Evolutionary conservation across 352 stramenopile species (phyloP).

Genomic region (Stephanocyclus meneghinianus): DNA sequence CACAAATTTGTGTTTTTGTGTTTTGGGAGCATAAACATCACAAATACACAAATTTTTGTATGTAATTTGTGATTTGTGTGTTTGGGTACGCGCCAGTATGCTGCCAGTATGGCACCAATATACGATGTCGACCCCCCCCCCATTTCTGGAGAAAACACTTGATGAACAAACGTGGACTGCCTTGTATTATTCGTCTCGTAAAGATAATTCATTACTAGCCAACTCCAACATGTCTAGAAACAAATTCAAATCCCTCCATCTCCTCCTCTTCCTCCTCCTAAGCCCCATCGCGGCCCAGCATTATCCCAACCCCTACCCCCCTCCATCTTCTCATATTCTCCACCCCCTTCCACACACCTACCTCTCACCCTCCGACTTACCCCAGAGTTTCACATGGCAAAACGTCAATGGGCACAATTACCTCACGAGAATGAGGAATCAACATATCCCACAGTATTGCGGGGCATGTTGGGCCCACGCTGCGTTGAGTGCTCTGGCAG

Average conservation of each 20-base stretch:
- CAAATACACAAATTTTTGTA: too few species aligned
- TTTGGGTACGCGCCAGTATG: too few species aligned
- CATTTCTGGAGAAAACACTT: too few species aligned
- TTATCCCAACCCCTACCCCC: slow-evolving; percentile 13
- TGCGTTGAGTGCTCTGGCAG: slow-evolving; percentile 80
- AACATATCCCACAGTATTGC: slow-evolving; percentile 93
- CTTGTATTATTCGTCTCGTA: too few species aligned
- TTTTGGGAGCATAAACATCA: too few species aligned
- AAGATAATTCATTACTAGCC: too few species aligned
- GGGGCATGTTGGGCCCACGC: slow-evolving; percentile 86
- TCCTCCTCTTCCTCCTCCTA: background rate
- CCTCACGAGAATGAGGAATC: slow-evolving; percentile 94
- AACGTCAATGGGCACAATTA: slow-evolving; percentile 91
- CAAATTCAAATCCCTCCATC: background rate
- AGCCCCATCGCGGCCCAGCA: slow-evolving; percentile 3
- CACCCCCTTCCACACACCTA: slow-evolving; percentile 25
- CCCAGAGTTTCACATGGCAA: slow-evolving; percentile 92
- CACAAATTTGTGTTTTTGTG: too few species aligned
- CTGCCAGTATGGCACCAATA: too few species aligned
- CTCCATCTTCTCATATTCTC: slow-evolving; percentile 4
- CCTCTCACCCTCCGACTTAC: slow-evolving; percentile 66
- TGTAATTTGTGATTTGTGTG: too few species aligned
- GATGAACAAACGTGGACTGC: too few species aligned
- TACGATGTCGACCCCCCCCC: too few species aligned
- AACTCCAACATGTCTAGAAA: too few species aligned